These are phyloP conservation scores for Madurella fahalii DNA, from an alignment of 2,329 filamentous ascomycete genomes.

Conservation along the genomic window DNA sequence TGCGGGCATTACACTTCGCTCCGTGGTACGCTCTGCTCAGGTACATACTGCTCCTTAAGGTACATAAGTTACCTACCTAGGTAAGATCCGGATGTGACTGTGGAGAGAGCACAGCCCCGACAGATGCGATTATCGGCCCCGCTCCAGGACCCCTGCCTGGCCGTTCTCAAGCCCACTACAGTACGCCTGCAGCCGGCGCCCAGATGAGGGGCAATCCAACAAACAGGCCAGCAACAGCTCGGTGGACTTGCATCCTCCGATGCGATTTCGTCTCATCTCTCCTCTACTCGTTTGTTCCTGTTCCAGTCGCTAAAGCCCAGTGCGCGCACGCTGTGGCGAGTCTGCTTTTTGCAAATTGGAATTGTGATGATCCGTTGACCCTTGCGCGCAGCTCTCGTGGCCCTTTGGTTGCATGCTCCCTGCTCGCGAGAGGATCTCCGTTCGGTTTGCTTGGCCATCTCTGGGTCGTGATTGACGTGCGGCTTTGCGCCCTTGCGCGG, in stretches of 20 bases:
- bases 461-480: not conserved
- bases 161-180: not conserved
- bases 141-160: conserved; percentile 5
- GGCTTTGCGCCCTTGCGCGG: not conserved
- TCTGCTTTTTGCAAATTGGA: conserved; percentile 7
- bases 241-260: conserved; percentile 9
- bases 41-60: no score
- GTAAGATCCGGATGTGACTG: no score
- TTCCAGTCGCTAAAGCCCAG: conserved; percentile 5
- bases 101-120: not conserved
- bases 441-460: not conserved
- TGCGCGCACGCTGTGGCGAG: conserved; percentile 3
- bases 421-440: not conserved
- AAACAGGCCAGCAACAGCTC: conserved; percentile 4
- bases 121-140: not conserved
- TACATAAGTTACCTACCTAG: no score
- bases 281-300: conserved; percentile 10
- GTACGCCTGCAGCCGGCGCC: no score
- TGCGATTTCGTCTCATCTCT: conserved; percentile 22
- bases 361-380: conserved; percentile 5
- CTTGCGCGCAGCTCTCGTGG: not conserved
- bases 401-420: conserved; percentile 3
- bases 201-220: conserved; percentile 16
- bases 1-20: no score
- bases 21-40: no score